Evolutionary conservation across 1,284 basidiomycete species (phyloP).

Genomic region (Naganishia cerealis): DNA sequence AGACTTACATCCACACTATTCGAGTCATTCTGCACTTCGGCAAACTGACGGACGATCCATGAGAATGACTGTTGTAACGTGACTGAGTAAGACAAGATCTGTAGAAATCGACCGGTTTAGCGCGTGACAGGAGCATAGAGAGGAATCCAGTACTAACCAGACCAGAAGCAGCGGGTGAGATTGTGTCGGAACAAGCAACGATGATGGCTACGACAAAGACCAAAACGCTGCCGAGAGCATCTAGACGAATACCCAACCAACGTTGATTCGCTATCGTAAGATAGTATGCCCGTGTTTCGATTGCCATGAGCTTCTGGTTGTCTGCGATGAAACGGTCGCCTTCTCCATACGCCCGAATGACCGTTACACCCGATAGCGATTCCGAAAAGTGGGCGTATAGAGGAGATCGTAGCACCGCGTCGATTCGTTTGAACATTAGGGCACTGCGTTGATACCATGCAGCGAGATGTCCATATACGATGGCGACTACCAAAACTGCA

Average conservation of each 20-base stretch:
- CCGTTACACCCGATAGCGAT: conserved; percentile 77
- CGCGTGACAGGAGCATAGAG: conserved; percentile 57
- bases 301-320: conserved; percentile 74
- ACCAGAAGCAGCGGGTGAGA: conserved; percentile 73
- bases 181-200: conserved; percentile 64
- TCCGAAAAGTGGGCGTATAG: conserved; percentile 88
- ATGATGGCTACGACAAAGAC: conserved; percentile 78
- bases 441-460: conserved; percentile 84
- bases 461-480: conserved; percentile 63
- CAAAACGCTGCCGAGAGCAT: conserved; percentile 74
- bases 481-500: conserved; percentile 63
- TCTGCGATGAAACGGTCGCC: conserved; percentile 68
- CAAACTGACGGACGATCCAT: conserved; percentile 78
- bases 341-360: conserved; percentile 82
- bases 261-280: conserved; percentile 75
- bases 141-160: conserved; percentile 54
- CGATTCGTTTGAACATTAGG: conserved; percentile 75
- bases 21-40: conserved; percentile 88
- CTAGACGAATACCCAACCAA: conserved; percentile 74
- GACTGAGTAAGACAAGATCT: conserved; percentile 67
- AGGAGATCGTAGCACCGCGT: conserved; percentile 59
- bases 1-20: conserved; percentile 78
- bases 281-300: conserved; percentile 89
- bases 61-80: conserved; percentile 63
- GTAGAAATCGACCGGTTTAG: neutral